Evolutionary conservation across 2,329 filamentous ascomycete genomes (phyloP), one percentile per base, ranked within the genome.

Genomic region (Alternaria alternata): DNA sequence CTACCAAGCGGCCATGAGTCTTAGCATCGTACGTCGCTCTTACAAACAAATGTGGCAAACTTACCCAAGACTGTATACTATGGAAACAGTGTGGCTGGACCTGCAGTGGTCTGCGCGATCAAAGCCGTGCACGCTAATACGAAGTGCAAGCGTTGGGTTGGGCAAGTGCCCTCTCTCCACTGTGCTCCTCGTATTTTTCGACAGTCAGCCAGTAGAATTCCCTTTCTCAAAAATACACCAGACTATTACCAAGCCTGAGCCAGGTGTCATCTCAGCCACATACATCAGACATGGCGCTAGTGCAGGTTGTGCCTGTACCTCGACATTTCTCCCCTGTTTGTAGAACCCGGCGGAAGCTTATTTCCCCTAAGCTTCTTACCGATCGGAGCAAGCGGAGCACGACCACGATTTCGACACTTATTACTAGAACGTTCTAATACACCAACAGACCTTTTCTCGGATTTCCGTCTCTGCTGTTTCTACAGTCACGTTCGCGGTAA

Each of bases 341-440:
- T 39, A 52, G 48, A 39, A 54, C 49, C 46, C 6, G 20, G 43
- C 26, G 34, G 47, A 68, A 55, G 60, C 61, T 65, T 68, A 44
- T 61, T 49, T 36, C 9, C 20, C 41, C 46, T 26, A 68, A 65
- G 59, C 66, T 64, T 69, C 51, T 63, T 11, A 47, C 36, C 4
- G 30, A 51, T 51, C 32, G 30, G 44, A 34, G 26, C 46, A 9
- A 24, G 26, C n/a, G 53, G 51, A 26, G 41, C 41, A 48, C n/a
- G 20, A 49, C 38, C 49, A 18, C 11, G n/a, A 30, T 32, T 41
- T 51, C 32, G 26, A 41, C 12, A 43, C 18, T 20, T 46, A 12
- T 55, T n/a, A 26, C 30, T 16, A 39, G 46, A 32, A 41, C 24
- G 32, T 41, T 20, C 46, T 18, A 18, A 36, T 36, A 14, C 36